Evolutionary conservation across 805 yeast species (phyloP), one percentile per base, ranked within the genome.

Genomic region (Candida ortonii): DNA sequence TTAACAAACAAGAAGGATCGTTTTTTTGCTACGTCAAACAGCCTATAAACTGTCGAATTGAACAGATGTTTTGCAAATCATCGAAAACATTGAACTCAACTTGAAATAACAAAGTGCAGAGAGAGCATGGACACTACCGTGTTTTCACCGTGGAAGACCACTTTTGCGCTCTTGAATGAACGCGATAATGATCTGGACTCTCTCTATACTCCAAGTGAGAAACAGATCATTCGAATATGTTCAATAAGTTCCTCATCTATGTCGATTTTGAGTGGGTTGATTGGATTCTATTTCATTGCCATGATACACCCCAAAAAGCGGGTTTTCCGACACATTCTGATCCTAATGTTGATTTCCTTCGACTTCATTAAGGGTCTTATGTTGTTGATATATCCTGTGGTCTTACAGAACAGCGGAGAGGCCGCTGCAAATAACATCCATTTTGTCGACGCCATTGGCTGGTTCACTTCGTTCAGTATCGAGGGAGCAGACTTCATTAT

Each of bases 401-500:
- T 34, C 1, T 41, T 51, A 3, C 30, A 43, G 22, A 10, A 19
- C 7, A 24, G 45, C 1, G 9, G 26, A 2, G 48, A 47, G 28
- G n/a, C 14, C 1, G 34, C 44, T 3, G 36, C 30, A 11, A 10
- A 16, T 1, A 49, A 46, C 36, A 19, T 17, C 2, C 57, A 55
- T 19, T 76, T 82, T 52, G 75, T 80, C 48, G 76, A 79, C 50
- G 73, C 77, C 4, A 70, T 82, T 22, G 96, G 95, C 2, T 87
- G 84, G 67, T 78, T 85, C 58, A 83, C 95, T 1, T 84, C 89
- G 3, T 68, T 79, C 24, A 71, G 86, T 15, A 81, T 84, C 10
- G 94, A 85, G 58, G 95, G 95, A 14, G 87, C 89, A 2, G 97
- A 88, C 59, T 53, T 86, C 22, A 88, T 93, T 12, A 88, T 87